These are phyloP conservation scores for Hansenula lynferdii DNA, from an alignment of 1,139 yeast genomes.

Conservation along the genomic window DNA sequence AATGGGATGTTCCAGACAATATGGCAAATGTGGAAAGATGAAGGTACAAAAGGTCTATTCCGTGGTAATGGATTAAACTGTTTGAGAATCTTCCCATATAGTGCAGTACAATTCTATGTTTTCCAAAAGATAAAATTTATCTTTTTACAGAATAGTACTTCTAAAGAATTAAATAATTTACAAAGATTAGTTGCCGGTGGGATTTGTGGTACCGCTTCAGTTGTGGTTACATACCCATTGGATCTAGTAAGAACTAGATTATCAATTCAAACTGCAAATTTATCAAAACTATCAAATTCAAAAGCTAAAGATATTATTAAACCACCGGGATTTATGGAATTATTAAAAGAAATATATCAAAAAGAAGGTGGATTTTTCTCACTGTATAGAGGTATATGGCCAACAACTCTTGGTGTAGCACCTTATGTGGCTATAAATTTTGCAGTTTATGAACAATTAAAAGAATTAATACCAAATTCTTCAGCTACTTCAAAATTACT, in stretches of 20 bases:
- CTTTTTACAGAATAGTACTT: constrained; percentile 33
- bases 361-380: constrained; percentile 82
- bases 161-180: constrained; percentile 37
- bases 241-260: constrained; percentile 88
- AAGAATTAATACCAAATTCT: constrained; percentile 44
- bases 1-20: constrained; percentile 80
- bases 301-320: constrained; percentile 29
- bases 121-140: constrained; percentile 65
- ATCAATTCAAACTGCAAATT: constrained; percentile 82
- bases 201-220: constrained; percentile 77
- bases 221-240: constrained; percentile 82
- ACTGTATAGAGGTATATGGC: constrained; percentile 78
- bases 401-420: constrained; percentile 91
- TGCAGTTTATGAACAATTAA: constrained; percentile 78
- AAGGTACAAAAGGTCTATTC: constrained; percentile 84
- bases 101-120: constrained; percentile 91
- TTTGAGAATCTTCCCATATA: constrained; percentile 84
- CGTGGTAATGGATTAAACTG: constrained; percentile 92
- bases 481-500: constrained; percentile 52
- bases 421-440: constrained; percentile 95
- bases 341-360: constrained; percentile 53
- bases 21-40: constrained; percentile 76
- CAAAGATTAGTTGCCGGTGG: constrained; percentile 77
- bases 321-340: constrained; percentile 67
- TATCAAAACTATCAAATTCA: constrained; percentile 46